Conservation (phyloP, 2,329 filamentous ascomycete genomes). For the Fusarium poae region DNA sequence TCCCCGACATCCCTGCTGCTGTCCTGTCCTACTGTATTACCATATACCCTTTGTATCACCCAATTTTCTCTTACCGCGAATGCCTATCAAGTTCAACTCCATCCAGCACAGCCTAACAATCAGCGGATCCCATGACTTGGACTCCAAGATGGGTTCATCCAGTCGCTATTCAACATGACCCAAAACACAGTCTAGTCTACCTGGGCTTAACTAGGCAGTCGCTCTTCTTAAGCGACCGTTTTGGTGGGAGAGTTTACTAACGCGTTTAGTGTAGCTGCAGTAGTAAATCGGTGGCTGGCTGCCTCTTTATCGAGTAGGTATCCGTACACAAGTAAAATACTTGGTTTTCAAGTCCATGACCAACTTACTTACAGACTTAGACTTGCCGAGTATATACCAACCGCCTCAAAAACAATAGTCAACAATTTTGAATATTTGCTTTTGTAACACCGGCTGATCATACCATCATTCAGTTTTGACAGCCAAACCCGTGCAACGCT, state of each 20-base stretch:
- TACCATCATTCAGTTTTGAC: constrained; percentile 8
- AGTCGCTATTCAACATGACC: background rate
- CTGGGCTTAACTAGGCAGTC: background rate
- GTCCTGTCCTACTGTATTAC: too few species aligned
- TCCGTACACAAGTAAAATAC: background rate
- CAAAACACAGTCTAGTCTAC: background rate
- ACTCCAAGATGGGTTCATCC: background rate
- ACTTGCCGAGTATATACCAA: background rate
- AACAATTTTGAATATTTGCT: background rate
- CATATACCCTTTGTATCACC: constrained; percentile 12
- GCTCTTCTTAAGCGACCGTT: constrained; percentile 5
- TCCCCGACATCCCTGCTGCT: constrained; percentile 15
- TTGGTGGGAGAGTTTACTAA: background rate
- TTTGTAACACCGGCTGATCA: background rate
- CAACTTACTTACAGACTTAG: background rate
- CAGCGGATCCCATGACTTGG: constrained; percentile 16
- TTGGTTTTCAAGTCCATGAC: background rate
- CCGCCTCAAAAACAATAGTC: background rate
- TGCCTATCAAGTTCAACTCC: constrained; percentile 4
- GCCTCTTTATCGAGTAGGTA: background rate
- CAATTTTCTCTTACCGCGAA: constrained; percentile 22
- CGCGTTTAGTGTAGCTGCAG: constrained; percentile 7
- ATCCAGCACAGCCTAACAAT: constrained; percentile 19
- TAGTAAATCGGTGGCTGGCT: constrained; percentile 8
- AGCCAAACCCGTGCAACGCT: constrained; percentile 3